phyloP scores from a whole-genome alignment of 2,329 filamentous ascomycete species.

The Penicillium sp. region DNA sequence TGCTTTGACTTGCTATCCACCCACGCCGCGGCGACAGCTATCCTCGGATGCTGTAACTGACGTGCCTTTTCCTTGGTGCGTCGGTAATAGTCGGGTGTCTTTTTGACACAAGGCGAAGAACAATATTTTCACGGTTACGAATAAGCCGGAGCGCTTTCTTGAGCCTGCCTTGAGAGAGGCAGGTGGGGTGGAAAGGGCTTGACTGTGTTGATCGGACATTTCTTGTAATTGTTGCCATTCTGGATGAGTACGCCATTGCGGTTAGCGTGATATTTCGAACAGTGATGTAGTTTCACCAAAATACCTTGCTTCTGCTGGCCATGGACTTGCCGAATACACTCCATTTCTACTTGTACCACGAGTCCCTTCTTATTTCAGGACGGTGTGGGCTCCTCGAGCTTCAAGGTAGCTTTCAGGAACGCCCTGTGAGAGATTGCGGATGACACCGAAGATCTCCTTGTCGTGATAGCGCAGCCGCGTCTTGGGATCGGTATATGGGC shows the following conservation, averaged over 20 bases:
- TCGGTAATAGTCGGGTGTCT: conserved; percentile 65
- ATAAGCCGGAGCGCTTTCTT: conserved; percentile 99
- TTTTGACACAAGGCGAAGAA: conserved; percentile 66
- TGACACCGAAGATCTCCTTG: conserved; percentile 79
- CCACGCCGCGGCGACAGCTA: conserved; percentile 50
- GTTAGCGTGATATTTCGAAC: background rate
- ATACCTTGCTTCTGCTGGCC: background rate
- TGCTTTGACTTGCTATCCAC: background rate
- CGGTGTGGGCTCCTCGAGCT: conserved; percentile 82
- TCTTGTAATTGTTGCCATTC: conserved; percentile 5
- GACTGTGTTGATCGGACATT: conserved; percentile 89
- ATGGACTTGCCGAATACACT: background rate
- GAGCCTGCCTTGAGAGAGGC: conserved; percentile 71
- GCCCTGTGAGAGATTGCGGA: conserved; percentile 73
- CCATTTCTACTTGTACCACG: background rate
- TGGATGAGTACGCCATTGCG: background rate
- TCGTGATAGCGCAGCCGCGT: conserved; percentile 89
- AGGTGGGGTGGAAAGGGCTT: conserved; percentile 85
- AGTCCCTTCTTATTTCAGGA: conserved; percentile 61
- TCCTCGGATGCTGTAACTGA: conserved; percentile 53
- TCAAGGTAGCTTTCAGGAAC: conserved; percentile 84
- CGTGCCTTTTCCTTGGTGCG: conserved; percentile 56
- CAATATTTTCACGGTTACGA: conserved; percentile 64
- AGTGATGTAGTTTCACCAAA: too few relatives aligned
- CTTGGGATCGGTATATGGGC: conserved; percentile 91